A percentile compares a stretch with the other conserved stretches of the same genome.
Evolutionary conservation across 768 basidiomycete species (phyloP).

Genomic region (Boletus rufocinnamomeus): DNA sequence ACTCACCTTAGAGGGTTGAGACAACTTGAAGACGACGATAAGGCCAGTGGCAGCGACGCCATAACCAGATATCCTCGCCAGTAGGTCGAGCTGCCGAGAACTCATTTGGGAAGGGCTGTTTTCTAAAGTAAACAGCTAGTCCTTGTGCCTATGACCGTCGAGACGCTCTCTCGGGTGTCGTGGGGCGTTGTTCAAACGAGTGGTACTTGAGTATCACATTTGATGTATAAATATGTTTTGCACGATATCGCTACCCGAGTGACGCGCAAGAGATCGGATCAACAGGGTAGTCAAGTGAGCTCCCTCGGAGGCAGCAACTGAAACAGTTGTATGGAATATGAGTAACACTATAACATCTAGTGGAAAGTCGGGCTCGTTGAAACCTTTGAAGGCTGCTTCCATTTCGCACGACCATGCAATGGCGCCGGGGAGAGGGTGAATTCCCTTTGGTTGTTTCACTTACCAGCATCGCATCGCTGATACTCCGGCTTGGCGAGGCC

Average conservation of each 20-base stretch:
- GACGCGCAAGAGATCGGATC: no score
- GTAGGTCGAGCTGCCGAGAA: not conserved
- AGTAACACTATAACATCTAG: not conserved
- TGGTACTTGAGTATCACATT: no score
- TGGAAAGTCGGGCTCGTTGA: not conserved
- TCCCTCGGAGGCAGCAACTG: not conserved
- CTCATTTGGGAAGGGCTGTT: not conserved
- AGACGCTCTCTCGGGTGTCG: no score
- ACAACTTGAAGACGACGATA: not conserved
- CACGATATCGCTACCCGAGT: no score
- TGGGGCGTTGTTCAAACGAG: no score
- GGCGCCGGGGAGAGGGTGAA: not conserved
- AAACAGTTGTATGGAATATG: not conserved
- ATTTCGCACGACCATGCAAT: not conserved
- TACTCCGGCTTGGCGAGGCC: not conserved
- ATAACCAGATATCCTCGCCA: not conserved
- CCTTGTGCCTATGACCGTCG: no score
- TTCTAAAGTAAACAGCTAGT: no score
- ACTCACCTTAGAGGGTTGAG: constrained; percentile 6
- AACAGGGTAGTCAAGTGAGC: no score
- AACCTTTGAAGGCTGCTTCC: not conserved
- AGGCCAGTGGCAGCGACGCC: not conserved
- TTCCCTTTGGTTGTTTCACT: not conserved
- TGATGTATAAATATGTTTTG: no score
- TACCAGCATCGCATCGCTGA: not conserved